Percentiles rank a stretch among this genome's conserved stretches.
Conservation (phyloP, 163 green algal species). For the Smithsoniella earleae region DNA sequence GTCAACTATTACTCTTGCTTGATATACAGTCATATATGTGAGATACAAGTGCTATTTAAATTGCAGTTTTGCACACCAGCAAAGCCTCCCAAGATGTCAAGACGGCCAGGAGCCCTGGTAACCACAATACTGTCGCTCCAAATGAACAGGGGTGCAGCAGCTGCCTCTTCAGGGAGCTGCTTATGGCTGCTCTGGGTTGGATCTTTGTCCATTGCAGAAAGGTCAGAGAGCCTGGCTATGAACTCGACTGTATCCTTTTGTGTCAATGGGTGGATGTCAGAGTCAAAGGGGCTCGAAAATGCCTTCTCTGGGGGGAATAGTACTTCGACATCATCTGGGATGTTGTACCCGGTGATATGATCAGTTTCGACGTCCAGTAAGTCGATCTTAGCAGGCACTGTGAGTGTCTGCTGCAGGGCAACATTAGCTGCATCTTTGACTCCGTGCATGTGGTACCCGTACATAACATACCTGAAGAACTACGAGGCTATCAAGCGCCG, state of each 20-base stretch:
- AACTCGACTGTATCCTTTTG: background rate
- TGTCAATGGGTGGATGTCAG: background rate
- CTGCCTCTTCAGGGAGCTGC: background rate
- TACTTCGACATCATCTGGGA: background rate
- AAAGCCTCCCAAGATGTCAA: slow-evolving; percentile 97
- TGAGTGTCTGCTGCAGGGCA: background rate
- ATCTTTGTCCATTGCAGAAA: background rate
- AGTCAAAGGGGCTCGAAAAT: background rate
- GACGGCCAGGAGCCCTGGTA: slow-evolving; percentile 70
- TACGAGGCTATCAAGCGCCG: no score
- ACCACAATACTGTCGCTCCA: slow-evolving; percentile 46
- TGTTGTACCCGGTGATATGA: slow-evolving; percentile 24
- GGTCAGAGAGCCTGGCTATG: background rate
- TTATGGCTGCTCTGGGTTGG: background rate
- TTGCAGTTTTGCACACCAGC: no score
- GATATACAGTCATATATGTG: no score
- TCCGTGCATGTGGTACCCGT: slow-evolving; percentile 1
- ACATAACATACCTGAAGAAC: background rate
- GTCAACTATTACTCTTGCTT: background rate
- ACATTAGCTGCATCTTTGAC: background rate
- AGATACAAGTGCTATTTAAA: no score
- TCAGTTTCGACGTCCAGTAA: background rate
- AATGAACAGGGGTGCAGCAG: background rate
- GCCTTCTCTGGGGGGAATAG: background rate
- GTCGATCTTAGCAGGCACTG: background rate